These are phyloP conservation scores for Aureobasidium sp. DNA, from an alignment of 2,329 filamentous ascomycete species.

Conservation along the genomic window DNA sequence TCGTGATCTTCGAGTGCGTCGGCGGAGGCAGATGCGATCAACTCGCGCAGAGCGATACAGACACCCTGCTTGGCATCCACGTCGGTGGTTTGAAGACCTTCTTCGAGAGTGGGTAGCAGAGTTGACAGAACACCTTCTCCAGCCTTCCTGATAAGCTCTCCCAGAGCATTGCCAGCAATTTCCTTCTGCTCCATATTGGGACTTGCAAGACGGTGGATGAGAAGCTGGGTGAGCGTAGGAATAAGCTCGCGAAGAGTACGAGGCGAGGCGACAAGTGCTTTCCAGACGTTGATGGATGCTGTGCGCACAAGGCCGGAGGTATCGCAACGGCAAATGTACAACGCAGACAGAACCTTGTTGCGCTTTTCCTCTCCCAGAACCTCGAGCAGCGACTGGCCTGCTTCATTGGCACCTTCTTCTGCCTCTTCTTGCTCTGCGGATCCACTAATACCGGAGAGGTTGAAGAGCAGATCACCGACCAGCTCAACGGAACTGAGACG, in stretches of 20 bases:
- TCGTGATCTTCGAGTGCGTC: slow-evolving; percentile 92
- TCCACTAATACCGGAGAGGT: slow-evolving; percentile 86
- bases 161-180: slow-evolving; percentile 93
- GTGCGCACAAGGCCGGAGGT: slow-evolving; percentile 85
- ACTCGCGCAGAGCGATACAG: slow-evolving; percentile 88
- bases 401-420: slow-evolving; percentile 74
- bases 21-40: slow-evolving; percentile 80
- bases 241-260: slow-evolving; percentile 91
- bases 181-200: slow-evolving; percentile 98
- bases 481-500: slow-evolving; percentile 96
- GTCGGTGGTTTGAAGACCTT: slow-evolving; percentile 80
- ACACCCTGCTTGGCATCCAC: slow-evolving; percentile 94
- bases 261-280: slow-evolving; percentile 87
- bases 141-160: slow-evolving; percentile 93
- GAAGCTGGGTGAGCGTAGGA: slow-evolving; percentile 86
- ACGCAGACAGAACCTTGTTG: slow-evolving; percentile 92
- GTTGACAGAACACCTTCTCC: slow-evolving; percentile 87
- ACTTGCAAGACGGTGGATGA: slow-evolving; percentile 88
- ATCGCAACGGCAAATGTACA: slow-evolving; percentile 97
- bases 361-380: slow-evolving; percentile 92
- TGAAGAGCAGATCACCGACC: slow-evolving; percentile 94
- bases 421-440: slow-evolving; percentile 70
- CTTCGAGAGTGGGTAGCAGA: slow-evolving; percentile 83
- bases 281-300: slow-evolving; percentile 91
- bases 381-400: slow-evolving; percentile 86